These are phyloP conservation scores for Hirschfeldia incana DNA, from an alignment of 345 rosid species.

Conservation along the genomic window DNA sequence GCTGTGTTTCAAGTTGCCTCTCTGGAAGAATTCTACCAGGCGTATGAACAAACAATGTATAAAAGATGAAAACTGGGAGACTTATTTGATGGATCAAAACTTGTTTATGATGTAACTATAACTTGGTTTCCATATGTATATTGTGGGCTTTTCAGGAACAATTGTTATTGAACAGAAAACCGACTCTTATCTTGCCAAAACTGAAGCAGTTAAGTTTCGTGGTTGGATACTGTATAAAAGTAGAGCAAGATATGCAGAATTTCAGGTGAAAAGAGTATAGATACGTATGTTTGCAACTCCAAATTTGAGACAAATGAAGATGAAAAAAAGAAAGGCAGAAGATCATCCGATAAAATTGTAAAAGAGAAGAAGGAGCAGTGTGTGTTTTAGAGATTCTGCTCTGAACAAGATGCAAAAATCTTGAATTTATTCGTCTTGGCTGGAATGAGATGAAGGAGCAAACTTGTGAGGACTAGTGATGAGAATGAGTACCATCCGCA, in stretches of 20 bases:
- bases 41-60: constrained; percentile 33
- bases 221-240: constrained; percentile 1
- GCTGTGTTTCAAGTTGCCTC: constrained; percentile 1
- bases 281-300: constrained; percentile 10
- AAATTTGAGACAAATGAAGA: constrained; percentile 5
- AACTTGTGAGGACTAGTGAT: constrained; percentile 45
- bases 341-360: not conserved
- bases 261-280: not conserved
- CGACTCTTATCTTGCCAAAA: not conserved
- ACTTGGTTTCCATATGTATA: constrained; percentile 33
- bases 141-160: constrained; percentile 22
- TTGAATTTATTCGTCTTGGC: constrained; percentile 18
- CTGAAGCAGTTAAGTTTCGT: constrained; percentile 5
- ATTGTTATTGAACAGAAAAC: not conserved
- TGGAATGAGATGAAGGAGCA: constrained; percentile 1
- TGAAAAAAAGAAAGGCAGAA: constrained; percentile 19
- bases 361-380: constrained; percentile 5
- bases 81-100: constrained; percentile 26
- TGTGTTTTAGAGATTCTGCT: constrained; percentile 14
- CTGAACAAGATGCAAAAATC: constrained; percentile 24
- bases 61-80: constrained; percentile 32
- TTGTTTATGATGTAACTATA: constrained; percentile 40
- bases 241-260: constrained; percentile 7
- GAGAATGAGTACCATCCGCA: constrained; percentile 45
- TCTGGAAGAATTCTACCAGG: constrained; percentile 26